A percentile compares a stretch with the other conserved stretches of the same genome.
These are phyloP conservation scores for Houttuynia cordata DNA, from an alignment of 164 flowering plant species.

Conservation along the genomic window DNA sequence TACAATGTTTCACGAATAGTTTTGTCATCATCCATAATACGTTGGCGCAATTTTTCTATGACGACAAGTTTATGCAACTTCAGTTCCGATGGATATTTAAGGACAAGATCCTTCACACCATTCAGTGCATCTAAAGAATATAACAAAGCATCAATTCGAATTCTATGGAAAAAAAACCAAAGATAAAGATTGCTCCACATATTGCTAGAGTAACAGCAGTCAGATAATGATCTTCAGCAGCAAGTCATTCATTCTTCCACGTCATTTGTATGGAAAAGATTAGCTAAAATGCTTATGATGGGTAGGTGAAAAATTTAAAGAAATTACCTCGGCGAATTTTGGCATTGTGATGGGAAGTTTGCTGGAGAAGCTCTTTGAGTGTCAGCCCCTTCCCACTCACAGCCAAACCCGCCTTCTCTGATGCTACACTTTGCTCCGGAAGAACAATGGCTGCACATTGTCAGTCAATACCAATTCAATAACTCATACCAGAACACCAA, in stretches of 20 bases:
- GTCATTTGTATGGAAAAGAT: no score
- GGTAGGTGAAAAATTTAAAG: no score
- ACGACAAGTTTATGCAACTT: slow-evolving; percentile 51
- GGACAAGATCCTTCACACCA: slow-evolving; percentile 65
- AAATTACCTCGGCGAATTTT: slow-evolving; percentile 55
- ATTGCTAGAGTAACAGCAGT: no score
- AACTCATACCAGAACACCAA: no score
- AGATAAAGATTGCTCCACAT: no score
- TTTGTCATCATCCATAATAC: slow-evolving; percentile 74
- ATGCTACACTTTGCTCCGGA: slow-evolving; percentile 85
- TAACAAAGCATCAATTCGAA: no score
- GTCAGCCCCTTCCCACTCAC: slow-evolving; percentile 79
- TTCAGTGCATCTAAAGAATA: slow-evolving; percentile 50
- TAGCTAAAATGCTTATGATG: no score
- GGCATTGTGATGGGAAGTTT: slow-evolving; percentile 78
- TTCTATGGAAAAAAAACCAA: no score
- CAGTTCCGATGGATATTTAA: slow-evolving; percentile 49
- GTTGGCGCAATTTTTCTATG: slow-evolving; percentile 80
- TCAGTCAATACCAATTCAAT: no score
- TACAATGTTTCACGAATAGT: slow-evolving; percentile 61
- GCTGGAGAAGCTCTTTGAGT: slow-evolving; percentile 89
- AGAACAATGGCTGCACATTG: slow-evolving; percentile 59
- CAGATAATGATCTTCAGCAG: no score
- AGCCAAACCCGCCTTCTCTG: slow-evolving; percentile 70
- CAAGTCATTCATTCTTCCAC: no score